Percentiles rank a stretch among this genome's conserved stretches.
Conservation (phyloP, 2,329 filamentous ascomycete genomes). For the Botryotinia globosa region DNA sequence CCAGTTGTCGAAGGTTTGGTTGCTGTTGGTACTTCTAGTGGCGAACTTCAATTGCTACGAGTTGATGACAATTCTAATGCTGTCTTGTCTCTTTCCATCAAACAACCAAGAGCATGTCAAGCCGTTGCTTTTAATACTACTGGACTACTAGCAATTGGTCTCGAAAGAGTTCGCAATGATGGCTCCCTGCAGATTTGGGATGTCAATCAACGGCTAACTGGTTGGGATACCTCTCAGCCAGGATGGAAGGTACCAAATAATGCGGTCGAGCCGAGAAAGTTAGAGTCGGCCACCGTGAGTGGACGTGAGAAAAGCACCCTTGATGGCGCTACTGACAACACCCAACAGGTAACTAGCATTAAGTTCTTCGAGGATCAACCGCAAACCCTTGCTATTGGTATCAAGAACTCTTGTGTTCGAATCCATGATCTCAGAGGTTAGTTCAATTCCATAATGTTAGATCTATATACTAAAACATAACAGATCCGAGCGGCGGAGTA, state of each 20-base stretch:
- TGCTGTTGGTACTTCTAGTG: constrained; percentile 71
- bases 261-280: constrained; percentile 50
- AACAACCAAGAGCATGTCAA: constrained; percentile 74
- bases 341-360: constrained; percentile 73
- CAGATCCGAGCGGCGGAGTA: constrained; percentile 50
- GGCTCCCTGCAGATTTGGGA: constrained; percentile 83
- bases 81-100: constrained; percentile 65
- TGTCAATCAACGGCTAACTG: constrained; percentile 57
- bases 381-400: constrained; percentile 70
- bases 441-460: constrained; percentile 20
- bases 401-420: constrained; percentile 70
- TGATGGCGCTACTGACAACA: constrained; percentile 44
- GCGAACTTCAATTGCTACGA: constrained; percentile 71
- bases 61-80: constrained; percentile 68
- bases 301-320: not conserved
- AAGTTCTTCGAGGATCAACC: constrained; percentile 78
- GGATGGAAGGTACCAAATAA: constrained; percentile 43
- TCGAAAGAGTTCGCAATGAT: constrained; percentile 79
- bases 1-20: constrained; percentile 62
- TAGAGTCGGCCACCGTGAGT: constrained; percentile 45
- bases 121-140: constrained; percentile 75
- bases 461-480: constrained; percentile 22
- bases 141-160: constrained; percentile 71
- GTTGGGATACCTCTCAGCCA: constrained; percentile 45
- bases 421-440: constrained; percentile 77